These are phyloP conservation scores for Yamadazyma sp. DNA, from an alignment of 1,139 yeast genomes.

Conservation along the genomic window DNA sequence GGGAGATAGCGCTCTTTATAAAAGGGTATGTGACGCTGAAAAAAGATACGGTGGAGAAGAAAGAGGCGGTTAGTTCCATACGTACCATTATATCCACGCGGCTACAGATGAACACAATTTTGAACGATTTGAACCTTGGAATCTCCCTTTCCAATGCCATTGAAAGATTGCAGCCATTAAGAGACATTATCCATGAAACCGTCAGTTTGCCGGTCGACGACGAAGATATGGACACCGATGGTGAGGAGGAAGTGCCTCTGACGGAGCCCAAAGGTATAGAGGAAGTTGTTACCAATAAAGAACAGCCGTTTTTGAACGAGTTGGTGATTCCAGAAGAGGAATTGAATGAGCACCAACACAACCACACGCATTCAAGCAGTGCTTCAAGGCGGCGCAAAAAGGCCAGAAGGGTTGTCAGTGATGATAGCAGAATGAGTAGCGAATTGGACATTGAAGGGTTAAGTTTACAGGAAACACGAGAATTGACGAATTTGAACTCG, in stretches of 20 bases:
- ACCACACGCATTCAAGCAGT: background rate
- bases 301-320: conserved; percentile 50
- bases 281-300: conserved; percentile 44
- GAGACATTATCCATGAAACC: conserved; percentile 50
- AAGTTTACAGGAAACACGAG: conserved; percentile 33
- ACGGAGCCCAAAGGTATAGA: conserved; percentile 61
- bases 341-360: conserved; percentile 6
- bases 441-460: conserved; percentile 42
- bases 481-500: conserved; percentile 38
- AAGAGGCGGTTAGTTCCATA: conserved; percentile 10
- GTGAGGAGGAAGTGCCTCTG: conserved; percentile 3
- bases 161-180: conserved; percentile 56
- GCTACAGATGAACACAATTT: conserved; percentile 49
- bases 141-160: conserved; percentile 52
- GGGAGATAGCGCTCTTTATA: conserved; percentile 12
- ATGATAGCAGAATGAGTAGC: conserved; percentile 18
- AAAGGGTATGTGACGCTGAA: conserved; percentile 7
- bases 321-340: conserved; percentile 45
- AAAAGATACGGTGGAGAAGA: conserved; percentile 4
- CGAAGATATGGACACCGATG: conserved; percentile 25
- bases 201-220: conserved; percentile 49
- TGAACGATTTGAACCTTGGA: conserved; percentile 53
- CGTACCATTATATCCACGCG: conserved; percentile 40
- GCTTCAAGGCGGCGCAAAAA: conserved; percentile 17
- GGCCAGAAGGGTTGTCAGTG: conserved; percentile 5